Conservation (phyloP, 2,329 filamentous ascomycete species). For the Alternaria atra region DNA sequence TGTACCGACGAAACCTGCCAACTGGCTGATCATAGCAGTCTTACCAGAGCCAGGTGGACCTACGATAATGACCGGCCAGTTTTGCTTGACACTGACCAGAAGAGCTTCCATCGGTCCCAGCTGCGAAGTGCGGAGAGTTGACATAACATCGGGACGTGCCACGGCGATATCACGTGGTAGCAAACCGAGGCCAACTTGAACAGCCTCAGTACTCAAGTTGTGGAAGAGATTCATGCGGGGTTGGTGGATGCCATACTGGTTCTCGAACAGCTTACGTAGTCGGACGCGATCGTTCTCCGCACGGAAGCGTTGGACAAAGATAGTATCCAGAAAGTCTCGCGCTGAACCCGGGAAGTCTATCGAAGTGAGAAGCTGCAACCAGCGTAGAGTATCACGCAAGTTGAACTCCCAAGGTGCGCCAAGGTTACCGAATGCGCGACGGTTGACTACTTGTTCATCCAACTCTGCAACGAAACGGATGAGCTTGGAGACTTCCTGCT, state of each 20-base stretch:
- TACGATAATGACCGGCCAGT: constrained; percentile 88
- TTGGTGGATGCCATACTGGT: constrained; percentile 65
- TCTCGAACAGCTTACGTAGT: constrained; percentile 71
- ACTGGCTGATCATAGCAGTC: constrained; percentile 77
- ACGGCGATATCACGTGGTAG: constrained; percentile 66
- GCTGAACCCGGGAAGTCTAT: constrained; percentile 65
- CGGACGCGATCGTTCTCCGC: constrained; percentile 71
- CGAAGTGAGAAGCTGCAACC: constrained; percentile 77
- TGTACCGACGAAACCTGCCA: constrained; percentile 81
- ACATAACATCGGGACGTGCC: constrained; percentile 37
- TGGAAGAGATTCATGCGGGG: constrained; percentile 66
- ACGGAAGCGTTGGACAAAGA: constrained; percentile 90
- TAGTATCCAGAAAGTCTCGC: constrained; percentile 79
- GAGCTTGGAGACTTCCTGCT: constrained; percentile 69
- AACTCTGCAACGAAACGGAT: constrained; percentile 84
- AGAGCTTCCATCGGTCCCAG: constrained; percentile 83
- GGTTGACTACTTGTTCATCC: constrained; percentile 73
- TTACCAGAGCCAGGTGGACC: constrained; percentile 89
- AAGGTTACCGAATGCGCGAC: constrained; percentile 62
- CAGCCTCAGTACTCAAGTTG: constrained; percentile 69
- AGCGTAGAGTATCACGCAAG: constrained; percentile 86
- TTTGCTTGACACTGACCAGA: constrained; percentile 84
- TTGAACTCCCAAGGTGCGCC: constrained; percentile 96
- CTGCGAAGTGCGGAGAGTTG: constrained; percentile 54
- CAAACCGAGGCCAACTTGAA: constrained; percentile 83